Evolutionary conservation across 116 monocot genomes (phyloP), one percentile per base, ranked within the genome.

Genomic region (Posidonia oceanica): DNA sequence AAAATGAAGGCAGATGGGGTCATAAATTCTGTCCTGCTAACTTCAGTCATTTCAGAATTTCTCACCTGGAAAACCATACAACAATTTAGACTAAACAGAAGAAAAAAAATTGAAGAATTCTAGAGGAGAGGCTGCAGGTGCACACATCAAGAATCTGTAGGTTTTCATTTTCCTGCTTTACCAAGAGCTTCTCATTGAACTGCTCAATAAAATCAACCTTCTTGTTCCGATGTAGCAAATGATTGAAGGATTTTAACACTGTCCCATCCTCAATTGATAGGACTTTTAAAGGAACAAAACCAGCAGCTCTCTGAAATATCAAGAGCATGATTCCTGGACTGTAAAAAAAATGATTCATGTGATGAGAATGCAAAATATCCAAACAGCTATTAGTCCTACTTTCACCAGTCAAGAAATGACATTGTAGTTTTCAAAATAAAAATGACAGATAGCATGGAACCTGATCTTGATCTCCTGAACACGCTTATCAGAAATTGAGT

Each of bases 381-480:
- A 29, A 29, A 29, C 29, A 29, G 29, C 29, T 29, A 29, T 29
- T 29, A 29, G 29, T 29, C 29, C 29, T 29, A 29, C 29, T 29
- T 29, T 29, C 29, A 29, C 29, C 29, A 1, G 29, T 29, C 29
- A 29, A 29, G 29, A 29, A 29, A 29, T 29, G 29, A 29, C 29
- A 29, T 29, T 29, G 29, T 29, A 29, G 29, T 29, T 29, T 29
- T 29, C 29, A 29, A 29, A 29, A 29, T 29, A 29, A 29, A 29
- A 57, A 61, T 12, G 29, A 40, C 41, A 51, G 61, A 61, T 39
- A 38, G 60, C 62, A 66, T 56, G 29, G 29, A 29, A 91, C 91
- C 91, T 87, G 61, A 91, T 91, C 79, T 91, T 91, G 59, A 91
- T 91, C 79, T 91, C 91, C 79, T 91, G 85, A n/a, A 91, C 75